A percentile compares a stretch with the other conserved stretches of the same genome.
phyloP scores from a whole-genome alignment of 2,329 filamentous ascomycete genomes.

The Diplodia scrobiculata region DNA sequence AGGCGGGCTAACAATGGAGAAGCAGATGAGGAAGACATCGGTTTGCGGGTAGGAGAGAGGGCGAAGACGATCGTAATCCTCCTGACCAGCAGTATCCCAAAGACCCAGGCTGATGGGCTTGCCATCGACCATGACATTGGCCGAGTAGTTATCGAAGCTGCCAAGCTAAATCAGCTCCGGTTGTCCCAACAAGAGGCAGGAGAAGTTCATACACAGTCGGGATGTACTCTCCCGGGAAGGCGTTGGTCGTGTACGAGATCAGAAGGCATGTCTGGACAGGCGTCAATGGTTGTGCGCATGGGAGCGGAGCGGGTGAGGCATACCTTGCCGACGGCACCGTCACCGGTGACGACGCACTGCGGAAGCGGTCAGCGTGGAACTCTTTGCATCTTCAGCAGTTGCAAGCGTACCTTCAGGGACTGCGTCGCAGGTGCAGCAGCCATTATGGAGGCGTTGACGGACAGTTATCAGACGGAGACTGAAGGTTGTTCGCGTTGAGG shows the following conservation, averaged over 20 bases:
- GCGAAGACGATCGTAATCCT: conserved; percentile 94
- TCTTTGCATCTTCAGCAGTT: conserved; percentile 1
- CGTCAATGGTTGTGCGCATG: conserved; percentile 38
- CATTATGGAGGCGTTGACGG: conserved; percentile 46
- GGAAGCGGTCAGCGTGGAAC: conserved; percentile 36
- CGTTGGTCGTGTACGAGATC: conserved; percentile 99
- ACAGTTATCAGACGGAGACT: conserved; percentile 15
- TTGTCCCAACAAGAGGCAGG: not conserved
- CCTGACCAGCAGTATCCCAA: conserved; percentile 98
- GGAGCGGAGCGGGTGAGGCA: conserved; percentile 39
- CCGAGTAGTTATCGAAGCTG: conserved; percentile 98
- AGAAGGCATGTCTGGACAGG: conserved; percentile 86
- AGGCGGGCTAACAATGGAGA: conserved; percentile 95
- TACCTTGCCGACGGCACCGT: conserved; percentile 99
- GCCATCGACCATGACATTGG: conserved; percentile 97
- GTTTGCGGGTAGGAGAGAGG: conserved; percentile 97
- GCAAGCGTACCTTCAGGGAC: conserved; percentile 74
- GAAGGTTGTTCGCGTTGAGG: conserved; percentile 13
- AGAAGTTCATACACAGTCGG: conserved; percentile 77
- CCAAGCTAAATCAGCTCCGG: conserved; percentile 29
- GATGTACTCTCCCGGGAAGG: conserved; percentile 99
- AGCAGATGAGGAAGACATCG: conserved; percentile 97
- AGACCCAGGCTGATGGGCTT: conserved; percentile 95
- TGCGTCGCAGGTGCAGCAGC: conserved; percentile 85
- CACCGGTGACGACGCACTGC: conserved; percentile 97